Percentiles rank a stretch among this genome's conserved stretches.
phyloP scores from a whole-genome alignment of 1,139 yeast species.

The Hyphopichia wangnamkhiaoensis region DNA sequence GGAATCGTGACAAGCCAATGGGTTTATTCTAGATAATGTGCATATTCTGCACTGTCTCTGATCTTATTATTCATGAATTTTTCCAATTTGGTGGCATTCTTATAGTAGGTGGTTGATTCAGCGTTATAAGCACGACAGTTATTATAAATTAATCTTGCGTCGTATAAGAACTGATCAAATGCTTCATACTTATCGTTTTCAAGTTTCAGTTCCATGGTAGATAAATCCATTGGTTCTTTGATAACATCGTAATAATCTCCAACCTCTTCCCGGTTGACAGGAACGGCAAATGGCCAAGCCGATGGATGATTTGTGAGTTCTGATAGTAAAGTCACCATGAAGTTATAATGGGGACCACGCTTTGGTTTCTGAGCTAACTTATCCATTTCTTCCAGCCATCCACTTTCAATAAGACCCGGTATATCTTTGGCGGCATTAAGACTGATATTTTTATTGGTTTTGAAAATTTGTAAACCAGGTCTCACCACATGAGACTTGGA shows the following conservation, averaged over 20 bases:
- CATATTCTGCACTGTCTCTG: slow-evolving; percentile 78
- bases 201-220: slow-evolving; percentile 91
- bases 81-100: slow-evolving; percentile 88
- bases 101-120: slow-evolving; percentile 86
- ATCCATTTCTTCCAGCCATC: slow-evolving; percentile 99
- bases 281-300: slow-evolving; percentile 97
- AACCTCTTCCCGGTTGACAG: slow-evolving; percentile 92
- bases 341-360: slow-evolving; percentile 91
- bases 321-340: slow-evolving; percentile 82
- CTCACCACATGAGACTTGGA: slow-evolving; percentile 80
- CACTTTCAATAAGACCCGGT: slow-evolving; percentile 89
- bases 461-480: slow-evolving; percentile 78
- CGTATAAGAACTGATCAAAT: slow-evolving; percentile 90
- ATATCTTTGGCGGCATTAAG: slow-evolving; percentile 65
- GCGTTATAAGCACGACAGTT: slow-evolving; percentile 90
- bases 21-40: slow-evolving; percentile 37
- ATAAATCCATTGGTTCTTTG: slow-evolving; percentile 97
- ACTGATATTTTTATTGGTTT: slow-evolving; percentile 46
- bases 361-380: slow-evolving; percentile 93
- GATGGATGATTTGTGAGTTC: slow-evolving; percentile 94
- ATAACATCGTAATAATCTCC: slow-evolving; percentile 95
- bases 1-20: neutral
- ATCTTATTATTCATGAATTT: slow-evolving; percentile 80
- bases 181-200: slow-evolving; percentile 90
- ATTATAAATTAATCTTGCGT: slow-evolving; percentile 80